Evolutionary conservation across 2,329 filamentous ascomycete species (phyloP).

Genomic region (Cadophora gregata): DNA sequence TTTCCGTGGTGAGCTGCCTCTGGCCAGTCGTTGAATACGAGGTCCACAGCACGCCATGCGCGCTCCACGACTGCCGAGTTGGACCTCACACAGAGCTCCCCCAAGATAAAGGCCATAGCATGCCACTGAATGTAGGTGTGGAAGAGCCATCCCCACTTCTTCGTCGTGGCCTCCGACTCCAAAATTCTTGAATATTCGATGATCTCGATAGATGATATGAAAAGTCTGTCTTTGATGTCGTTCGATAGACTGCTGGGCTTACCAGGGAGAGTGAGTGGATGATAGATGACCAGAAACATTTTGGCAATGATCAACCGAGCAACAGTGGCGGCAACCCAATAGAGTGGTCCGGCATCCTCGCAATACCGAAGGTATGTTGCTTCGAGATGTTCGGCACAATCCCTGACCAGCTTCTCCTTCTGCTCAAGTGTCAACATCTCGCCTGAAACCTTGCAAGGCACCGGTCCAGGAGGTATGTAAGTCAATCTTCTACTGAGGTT

Average conservation of each 20-base stretch:
- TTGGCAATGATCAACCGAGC: constrained; percentile 49
- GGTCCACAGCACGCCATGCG: constrained; percentile 49
- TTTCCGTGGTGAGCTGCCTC: constrained; percentile 44
- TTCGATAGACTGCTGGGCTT: constrained; percentile 42
- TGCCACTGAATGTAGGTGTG: constrained; percentile 52
- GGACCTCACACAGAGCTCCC: constrained; percentile 46
- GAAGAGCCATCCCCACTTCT: constrained; percentile 51
- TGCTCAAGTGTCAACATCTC: constrained; percentile 38
- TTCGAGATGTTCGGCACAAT: constrained; percentile 42
- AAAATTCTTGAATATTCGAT: constrained; percentile 49
- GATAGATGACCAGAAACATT: constrained; percentile 47
- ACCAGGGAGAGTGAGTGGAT: constrained; percentile 43
- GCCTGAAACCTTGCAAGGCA: constrained; percentile 19
- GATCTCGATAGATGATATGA: constrained; percentile 49
- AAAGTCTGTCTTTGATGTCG: constrained; percentile 46
- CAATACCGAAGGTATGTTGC: constrained; percentile 44
- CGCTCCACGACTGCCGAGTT: constrained; percentile 48
- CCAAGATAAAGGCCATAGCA: constrained; percentile 51
- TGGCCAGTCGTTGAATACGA: constrained; percentile 40
- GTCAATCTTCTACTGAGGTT: constrained; percentile 35
- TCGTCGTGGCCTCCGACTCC: constrained; percentile 46
- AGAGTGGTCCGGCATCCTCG: constrained; percentile 51
- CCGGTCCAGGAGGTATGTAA: constrained; percentile 36
- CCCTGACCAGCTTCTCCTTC: constrained; percentile 42
- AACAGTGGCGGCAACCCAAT: constrained; percentile 56